Percentiles rank a stretch among this genome's conserved stretches.
Conservation (phyloP, 345 rosid genomes). For the Hypericum perforatum region DNA sequence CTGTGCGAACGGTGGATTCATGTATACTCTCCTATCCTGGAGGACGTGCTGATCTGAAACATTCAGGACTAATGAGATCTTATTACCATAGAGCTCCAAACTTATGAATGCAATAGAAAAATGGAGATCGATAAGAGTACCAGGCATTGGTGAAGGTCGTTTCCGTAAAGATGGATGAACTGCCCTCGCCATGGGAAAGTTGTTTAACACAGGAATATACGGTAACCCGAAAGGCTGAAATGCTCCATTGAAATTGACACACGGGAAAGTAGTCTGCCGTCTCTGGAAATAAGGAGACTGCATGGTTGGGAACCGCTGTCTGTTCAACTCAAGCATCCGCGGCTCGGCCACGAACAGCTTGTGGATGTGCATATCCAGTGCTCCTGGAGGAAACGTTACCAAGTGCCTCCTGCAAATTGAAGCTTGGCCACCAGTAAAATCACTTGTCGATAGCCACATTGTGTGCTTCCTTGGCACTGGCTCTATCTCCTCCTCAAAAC, state of each 20-base stretch:
- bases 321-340: background rate
- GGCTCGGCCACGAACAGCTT: conserved; percentile 9
- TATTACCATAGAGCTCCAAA: background rate
- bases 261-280: background rate
- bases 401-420: conserved; percentile 19
- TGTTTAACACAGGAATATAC: too few species aligned
- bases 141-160: background rate
- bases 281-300: background rate
- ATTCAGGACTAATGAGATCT: background rate
- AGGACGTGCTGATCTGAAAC: conserved; percentile 3
- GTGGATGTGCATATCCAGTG: conserved; percentile 10
- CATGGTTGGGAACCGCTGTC: conserved; percentile 7
- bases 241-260: background rate
- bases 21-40: background rate
- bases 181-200: background rate
- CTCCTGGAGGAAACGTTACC: conserved; percentile 9
- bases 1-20: too few species aligned
- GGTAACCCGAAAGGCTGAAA: background rate
- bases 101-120: background rate
- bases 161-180: background rate
- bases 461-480: conserved; percentile 37
- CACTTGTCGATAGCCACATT: conserved; percentile 27
- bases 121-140: background rate
- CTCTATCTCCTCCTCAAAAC: conserved; percentile 28
- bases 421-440: conserved; percentile 42